A percentile compares a stretch with the other conserved stretches of the same genome.
These are phyloP conservation scores for Penicillium sp. DNA, from an alignment of 2,329 filamentous ascomycete species.

Conservation along the genomic window DNA sequence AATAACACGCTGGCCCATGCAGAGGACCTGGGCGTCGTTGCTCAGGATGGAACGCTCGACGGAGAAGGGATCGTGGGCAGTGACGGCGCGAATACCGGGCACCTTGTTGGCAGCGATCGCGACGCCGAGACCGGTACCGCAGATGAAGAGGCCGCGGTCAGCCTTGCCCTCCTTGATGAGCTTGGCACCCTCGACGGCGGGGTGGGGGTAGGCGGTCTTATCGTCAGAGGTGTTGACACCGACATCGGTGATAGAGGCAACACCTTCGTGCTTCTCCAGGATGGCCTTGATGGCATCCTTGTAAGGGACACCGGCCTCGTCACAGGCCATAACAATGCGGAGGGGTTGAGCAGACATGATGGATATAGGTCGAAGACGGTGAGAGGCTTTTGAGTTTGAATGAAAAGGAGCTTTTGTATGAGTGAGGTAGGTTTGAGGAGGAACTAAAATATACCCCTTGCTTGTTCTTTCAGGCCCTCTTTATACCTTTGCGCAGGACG, in stretches of 20 bases:
- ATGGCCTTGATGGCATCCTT: conserved; percentile 75
- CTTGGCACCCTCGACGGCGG: conserved; percentile 70
- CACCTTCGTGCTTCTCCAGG: conserved; percentile 66
- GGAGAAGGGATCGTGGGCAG: conserved; percentile 81
- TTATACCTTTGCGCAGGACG: conserved; percentile 6
- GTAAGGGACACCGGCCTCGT: conserved; percentile 75
- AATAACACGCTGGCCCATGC: conserved; percentile 81
- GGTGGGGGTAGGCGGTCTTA: conserved; percentile 79
- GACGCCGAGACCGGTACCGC: conserved; percentile 82
- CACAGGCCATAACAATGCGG: conserved; percentile 64
- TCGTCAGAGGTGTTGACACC: conserved; percentile 66
- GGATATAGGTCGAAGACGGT: background rate
- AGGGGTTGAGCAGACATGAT: conserved; percentile 44
- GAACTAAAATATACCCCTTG: background rate
- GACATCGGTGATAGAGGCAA: conserved; percentile 70
- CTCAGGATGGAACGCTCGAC: conserved; percentile 78
- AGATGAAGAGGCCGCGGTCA: conserved; percentile 76
- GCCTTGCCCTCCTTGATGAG: conserved; percentile 53
- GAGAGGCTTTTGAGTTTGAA: conserved; percentile 7
- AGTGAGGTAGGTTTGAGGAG: background rate
- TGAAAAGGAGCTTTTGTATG: conserved; percentile 5
- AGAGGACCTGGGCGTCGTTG: conserved; percentile 85
- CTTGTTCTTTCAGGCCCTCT: background rate
- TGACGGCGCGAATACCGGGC: conserved; percentile 80
- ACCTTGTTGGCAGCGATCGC: conserved; percentile 90